phyloP scores from a whole-genome alignment of 345 rosid genomes.

The Salix brachista region DNA sequence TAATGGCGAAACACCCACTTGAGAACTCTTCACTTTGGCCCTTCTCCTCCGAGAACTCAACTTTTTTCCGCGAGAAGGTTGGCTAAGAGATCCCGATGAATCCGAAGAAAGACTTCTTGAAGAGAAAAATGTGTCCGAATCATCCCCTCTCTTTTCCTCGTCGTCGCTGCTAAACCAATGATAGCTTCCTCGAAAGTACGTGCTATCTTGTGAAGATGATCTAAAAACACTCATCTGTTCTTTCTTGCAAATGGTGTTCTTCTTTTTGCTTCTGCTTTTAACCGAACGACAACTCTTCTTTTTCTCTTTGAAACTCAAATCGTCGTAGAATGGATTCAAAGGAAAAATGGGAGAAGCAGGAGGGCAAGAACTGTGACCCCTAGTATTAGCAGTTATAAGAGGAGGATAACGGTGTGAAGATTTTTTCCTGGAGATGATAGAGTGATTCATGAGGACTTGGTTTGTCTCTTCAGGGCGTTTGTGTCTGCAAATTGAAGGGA shows the following conservation, averaged over 20 bases:
- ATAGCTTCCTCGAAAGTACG: constrained; percentile 29
- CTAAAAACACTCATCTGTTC: constrained; percentile 21
- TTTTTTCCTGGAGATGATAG: constrained; percentile 26
- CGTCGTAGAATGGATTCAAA: constrained; percentile 23
- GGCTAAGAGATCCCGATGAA: constrained; percentile 36
- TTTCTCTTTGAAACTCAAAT: constrained; percentile 29
- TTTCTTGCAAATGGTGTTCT: constrained; percentile 14
- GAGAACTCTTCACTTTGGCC: background rate
- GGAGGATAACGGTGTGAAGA: constrained; percentile 25
- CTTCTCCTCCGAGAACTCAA: constrained; percentile 13
- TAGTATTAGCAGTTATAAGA: background rate
- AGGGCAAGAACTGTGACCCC: constrained; percentile 27
- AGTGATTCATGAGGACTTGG: constrained; percentile 11
- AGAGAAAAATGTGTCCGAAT: constrained; percentile 59
- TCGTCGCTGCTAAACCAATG: constrained; percentile 79
- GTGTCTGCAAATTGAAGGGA: constrained; percentile 43
- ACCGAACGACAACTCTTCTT: constrained; percentile 15
- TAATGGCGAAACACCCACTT: constrained; percentile 22
- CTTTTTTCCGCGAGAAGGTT: constrained; percentile 5
- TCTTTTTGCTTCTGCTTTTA: constrained; percentile 17
- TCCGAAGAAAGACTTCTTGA: constrained; percentile 67
- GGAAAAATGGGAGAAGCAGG: constrained; percentile 42
- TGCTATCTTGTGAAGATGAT: constrained; percentile 50
- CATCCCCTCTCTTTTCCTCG: constrained; percentile 19
- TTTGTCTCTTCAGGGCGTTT: constrained; percentile 22